Evolutionary conservation across 1,284 basidiomycete genomes (phyloP).

Genomic region (Cryptococcus jaspeensis): DNA sequence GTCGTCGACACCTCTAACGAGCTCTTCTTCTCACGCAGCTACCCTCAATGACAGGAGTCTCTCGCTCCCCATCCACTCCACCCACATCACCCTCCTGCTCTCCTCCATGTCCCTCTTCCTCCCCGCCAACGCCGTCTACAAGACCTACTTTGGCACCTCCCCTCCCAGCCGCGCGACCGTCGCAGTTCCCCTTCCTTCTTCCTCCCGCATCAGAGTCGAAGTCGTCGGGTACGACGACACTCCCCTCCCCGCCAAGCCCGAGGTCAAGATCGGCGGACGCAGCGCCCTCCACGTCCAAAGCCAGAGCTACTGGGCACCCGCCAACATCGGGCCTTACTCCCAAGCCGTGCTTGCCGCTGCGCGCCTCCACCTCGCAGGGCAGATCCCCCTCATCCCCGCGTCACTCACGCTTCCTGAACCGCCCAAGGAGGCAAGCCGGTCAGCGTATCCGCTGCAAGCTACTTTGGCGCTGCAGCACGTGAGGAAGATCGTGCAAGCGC

Average conservation of each 20-base stretch:
- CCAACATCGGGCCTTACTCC: slow-evolving; percentile 98
- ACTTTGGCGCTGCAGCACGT: slow-evolving; percentile 81
- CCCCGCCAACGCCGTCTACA: slow-evolving; percentile 73
- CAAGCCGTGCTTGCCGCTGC: slow-evolving; percentile 78
- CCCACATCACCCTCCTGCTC: slow-evolving; percentile 81
- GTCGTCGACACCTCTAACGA: neutral
- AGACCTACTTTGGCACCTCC: slow-evolving; percentile 78
- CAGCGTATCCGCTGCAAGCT: slow-evolving; percentile 48
- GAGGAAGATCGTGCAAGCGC: slow-evolving; percentile 62
- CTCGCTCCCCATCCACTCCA: slow-evolving; percentile 60
- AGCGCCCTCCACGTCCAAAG: slow-evolving; percentile 89
- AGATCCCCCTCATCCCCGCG: slow-evolving; percentile 84
- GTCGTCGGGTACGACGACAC: slow-evolving; percentile 63
- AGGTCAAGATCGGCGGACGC: slow-evolving; percentile 53
- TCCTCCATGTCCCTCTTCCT: slow-evolving; percentile 76
- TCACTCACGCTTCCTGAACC: slow-evolving; percentile 67
- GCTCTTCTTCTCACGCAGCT: slow-evolving; percentile 48
- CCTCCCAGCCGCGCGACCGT: slow-evolving; percentile 93
- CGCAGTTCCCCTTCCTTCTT: slow-evolving; percentile 63
- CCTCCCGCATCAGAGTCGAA: slow-evolving; percentile 66
- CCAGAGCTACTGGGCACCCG: slow-evolving; percentile 96
- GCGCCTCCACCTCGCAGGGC: slow-evolving; percentile 83
- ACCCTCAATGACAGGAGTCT: slow-evolving; percentile 56
- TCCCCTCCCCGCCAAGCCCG: neutral
- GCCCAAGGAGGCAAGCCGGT: slow-evolving; percentile 12